Conservation (phyloP, 345 rosid species). For the Citrus glauca region DNA sequence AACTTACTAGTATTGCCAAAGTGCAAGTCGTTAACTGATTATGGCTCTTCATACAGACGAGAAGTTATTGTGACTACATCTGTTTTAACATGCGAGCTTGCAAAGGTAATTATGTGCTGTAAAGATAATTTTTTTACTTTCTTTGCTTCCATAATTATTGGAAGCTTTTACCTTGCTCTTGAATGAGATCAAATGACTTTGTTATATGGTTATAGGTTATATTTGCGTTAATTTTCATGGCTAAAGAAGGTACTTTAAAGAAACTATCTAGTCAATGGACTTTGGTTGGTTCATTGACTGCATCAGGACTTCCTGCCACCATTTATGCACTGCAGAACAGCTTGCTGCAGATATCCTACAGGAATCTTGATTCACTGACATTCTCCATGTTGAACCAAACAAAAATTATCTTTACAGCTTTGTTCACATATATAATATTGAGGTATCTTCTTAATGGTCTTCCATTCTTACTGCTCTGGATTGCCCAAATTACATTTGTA, state of each 20-base stretch:
- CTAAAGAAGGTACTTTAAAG: slow-evolving; percentile 70
- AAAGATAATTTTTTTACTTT: background rate
- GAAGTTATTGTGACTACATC: slow-evolving; percentile 91
- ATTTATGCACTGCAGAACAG: slow-evolving; percentile 96
- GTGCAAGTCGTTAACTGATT: slow-evolving; percentile 8
- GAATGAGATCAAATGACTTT: background rate
- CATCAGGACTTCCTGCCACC: slow-evolving; percentile 98
- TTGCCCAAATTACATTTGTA: background rate
- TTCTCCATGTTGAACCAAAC: slow-evolving; percentile 97
- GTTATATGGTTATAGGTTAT: slow-evolving; percentile 45
- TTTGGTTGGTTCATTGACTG: slow-evolving; percentile 78
- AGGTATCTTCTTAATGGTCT: slow-evolving; percentile 41
- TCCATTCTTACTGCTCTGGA: slow-evolving; percentile 3
- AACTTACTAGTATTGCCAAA: background rate
- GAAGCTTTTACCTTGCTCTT: background rate
- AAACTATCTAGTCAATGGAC: slow-evolving; percentile 70
- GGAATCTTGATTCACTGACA: slow-evolving; percentile 88
- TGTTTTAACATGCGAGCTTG: slow-evolving; percentile 84
- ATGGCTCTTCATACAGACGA: slow-evolving; percentile 37
- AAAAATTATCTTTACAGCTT: slow-evolving; percentile 87
- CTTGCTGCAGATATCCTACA: slow-evolving; percentile 96
- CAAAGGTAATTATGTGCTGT: slow-evolving; percentile 49
- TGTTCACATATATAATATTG: slow-evolving; percentile 73
- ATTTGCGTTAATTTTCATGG: slow-evolving; percentile 82
- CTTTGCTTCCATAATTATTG: background rate